A percentile compares a stretch with the other conserved stretches of the same genome.
Evolutionary conservation across 768 basidiomycete species (phyloP).

Genomic region (Leccinum fibrillosum): DNA sequence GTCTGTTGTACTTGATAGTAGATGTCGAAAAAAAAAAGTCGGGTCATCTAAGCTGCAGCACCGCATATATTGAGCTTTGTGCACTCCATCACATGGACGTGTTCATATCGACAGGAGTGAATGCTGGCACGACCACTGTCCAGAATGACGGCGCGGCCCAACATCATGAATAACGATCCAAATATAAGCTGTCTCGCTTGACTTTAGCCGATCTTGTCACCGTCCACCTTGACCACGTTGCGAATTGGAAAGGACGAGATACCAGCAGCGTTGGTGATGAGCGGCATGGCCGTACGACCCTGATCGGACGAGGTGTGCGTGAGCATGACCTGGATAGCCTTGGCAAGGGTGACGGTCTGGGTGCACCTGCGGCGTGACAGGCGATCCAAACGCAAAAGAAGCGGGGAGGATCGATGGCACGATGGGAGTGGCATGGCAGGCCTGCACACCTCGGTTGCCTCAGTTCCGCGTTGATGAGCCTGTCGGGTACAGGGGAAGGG

Average conservation of each 20-base stretch:
- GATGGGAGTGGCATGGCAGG: not conserved
- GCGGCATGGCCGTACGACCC: slow-evolving; percentile 71
- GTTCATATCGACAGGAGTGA: not conserved
- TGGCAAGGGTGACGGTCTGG: slow-evolving; percentile 56
- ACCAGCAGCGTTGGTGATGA: slow-evolving; percentile 70
- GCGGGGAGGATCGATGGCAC: not conserved
- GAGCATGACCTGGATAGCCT: slow-evolving; percentile 68
- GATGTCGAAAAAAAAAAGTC: too few species aligned
- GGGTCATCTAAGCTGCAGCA: too few species aligned
- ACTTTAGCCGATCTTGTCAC: slow-evolving; percentile 50
- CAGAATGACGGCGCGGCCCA: not conserved
- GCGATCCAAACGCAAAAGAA: not conserved
- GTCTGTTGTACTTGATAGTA: too few species aligned
- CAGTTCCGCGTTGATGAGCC: slow-evolving; percentile 79
- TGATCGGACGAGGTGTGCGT: slow-evolving; percentile 75
- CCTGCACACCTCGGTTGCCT: slow-evolving; percentile 63
- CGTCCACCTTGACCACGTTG: slow-evolving; percentile 65
- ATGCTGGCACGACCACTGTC: not conserved
- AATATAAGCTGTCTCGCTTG: too few species aligned
- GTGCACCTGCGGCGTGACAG: not conserved
- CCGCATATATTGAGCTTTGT: not conserved
- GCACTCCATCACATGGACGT: not conserved
- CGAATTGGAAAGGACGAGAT: slow-evolving; percentile 82
- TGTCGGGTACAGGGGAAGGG: slow-evolving; percentile 22
- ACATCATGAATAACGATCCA: not conserved